Evolutionary conservation across 495 filamentous ascomycete species (phyloP), one percentile per base, ranked within the genome.

Genomic region (Penicillium nucicola): DNA sequence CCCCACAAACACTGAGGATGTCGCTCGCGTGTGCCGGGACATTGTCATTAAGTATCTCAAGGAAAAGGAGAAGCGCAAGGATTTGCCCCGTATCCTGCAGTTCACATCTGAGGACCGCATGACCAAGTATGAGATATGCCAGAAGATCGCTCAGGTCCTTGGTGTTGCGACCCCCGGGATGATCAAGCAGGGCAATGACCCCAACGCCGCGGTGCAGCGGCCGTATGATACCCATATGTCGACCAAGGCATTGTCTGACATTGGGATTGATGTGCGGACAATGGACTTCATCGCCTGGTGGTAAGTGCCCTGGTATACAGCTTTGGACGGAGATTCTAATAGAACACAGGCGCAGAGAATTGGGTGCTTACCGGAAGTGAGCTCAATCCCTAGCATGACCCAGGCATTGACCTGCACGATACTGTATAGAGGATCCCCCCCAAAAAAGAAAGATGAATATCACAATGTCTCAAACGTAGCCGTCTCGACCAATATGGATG

Each of bases 71-170:
- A 61, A 61, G 19, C 55, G 74, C 14, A 56, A 65, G 45, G 60
- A 71, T 41, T 66, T 95, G 45, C 90, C 91, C 1, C 77, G 67
- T 42, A 82, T 91, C 45, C 75, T 96, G 13, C 92, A 97, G 52
- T 95, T 97, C 75, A 87, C 86, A 3, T 87, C 88, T 19, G 91
- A 96, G 69, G 88, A 93, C 53, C 78, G 78, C 52, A 87, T 84
- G 71, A 96, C 92, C 38, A 96, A 96, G 74, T 96, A 92, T 62
- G 84, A 92, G 67, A 96, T 97, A 37, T 92, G 87, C 62, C 71
- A 90, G 71, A 71, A 82, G 15, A 81, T 97, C 60, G 87, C 82
- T 13, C 84, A 91, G 53, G 88, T 96, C 48, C 78, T 92, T 72
- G 90, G 89, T 1, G 65, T 95, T 42, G 75, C 87, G 7, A 68